Percentiles rank a stretch among this genome's conserved stretches.
Conservation (phyloP, 331 rosid genomes). For the Ulmus americana region DNA sequence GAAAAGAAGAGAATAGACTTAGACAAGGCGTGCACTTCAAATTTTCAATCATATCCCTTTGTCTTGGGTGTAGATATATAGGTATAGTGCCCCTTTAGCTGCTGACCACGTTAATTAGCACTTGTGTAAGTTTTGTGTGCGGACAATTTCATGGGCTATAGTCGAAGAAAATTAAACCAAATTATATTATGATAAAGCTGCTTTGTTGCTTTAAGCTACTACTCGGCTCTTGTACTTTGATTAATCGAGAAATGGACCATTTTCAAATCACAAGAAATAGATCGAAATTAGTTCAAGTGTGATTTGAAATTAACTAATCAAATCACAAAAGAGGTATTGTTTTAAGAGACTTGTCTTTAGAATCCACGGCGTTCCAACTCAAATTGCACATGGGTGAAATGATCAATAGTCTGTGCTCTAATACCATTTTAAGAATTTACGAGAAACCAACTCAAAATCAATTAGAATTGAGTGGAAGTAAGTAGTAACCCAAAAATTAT, state of each 20-base stretch:
- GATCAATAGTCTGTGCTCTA: too few species aligned
- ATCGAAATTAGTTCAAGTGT: background rate
- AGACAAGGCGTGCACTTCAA: conserved; percentile 22
- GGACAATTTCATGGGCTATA: background rate
- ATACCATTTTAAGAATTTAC: too few species aligned
- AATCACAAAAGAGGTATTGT: background rate
- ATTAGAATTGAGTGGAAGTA: too few species aligned
- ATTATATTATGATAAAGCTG: background rate
- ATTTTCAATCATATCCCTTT: conserved; percentile 6
- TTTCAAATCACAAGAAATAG: too few species aligned
- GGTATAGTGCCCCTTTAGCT: too few species aligned
- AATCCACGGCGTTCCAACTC: too few species aligned
- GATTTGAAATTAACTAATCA: background rate
- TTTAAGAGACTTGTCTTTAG: background rate
- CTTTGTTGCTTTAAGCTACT: background rate
- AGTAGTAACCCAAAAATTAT: too few species aligned
- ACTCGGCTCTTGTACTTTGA: background rate
- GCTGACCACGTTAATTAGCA: too few species aligned
- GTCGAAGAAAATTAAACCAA: too few species aligned
- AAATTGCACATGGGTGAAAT: too few species aligned
- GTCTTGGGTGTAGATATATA: conserved; percentile 5
- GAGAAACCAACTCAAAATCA: too few species aligned
- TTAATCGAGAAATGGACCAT: background rate
- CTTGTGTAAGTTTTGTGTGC: background rate
- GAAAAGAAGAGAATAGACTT: background rate